Evolutionary conservation across 176 grass and related monocot species (phyloP), one percentile per base, ranked within the genome.

Genomic region (Avena sativa): DNA sequence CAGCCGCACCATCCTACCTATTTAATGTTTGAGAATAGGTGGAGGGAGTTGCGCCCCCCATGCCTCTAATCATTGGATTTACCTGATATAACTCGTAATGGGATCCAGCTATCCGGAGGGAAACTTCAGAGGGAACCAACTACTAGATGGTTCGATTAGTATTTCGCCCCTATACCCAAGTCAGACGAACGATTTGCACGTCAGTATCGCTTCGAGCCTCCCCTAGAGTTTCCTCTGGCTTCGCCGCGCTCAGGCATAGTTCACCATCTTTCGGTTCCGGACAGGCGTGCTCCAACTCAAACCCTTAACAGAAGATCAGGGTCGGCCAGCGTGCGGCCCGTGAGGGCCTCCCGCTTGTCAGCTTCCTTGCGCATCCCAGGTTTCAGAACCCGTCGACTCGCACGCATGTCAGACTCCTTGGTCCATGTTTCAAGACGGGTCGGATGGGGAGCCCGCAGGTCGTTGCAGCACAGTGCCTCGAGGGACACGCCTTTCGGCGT

Each of bases 361-460:
- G 38, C 38, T 40, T 40, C 38, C 38, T 69, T 40, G 38, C 38
- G 38, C 38, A 40, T 40, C 38, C 38, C 38, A 40, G 38, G 38
- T 40, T 40, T 40, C 2, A 2, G 32, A 32, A 76, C 89, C 76
- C 67, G 17, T 86, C 55, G 55, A 81, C 83, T 89, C 83, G 28
- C 75, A 86, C 52, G 76, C 88, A 68, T 86, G 76, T 81, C 51
- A 82, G 66, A 90, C 89, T 95, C 89, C 93, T 95, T 93, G 91
- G 89, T 95, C 83, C 85, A 75, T 93, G 89, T 93, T 95, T 95
- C 86, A 92, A 95, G 88, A 95, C 48, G 88, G 93, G 93, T 93
- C 84, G 81, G 77, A 89, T 86, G 88, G 88, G 88, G 88, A 90
- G 83, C 88, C 83, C 88, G 12, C 52, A 40, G 74, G 82, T 82